Evolutionary conservation across 164 flowering plant species (phyloP), one percentile per base, ranked within the genome.

Genomic region (Santalum album): DNA sequence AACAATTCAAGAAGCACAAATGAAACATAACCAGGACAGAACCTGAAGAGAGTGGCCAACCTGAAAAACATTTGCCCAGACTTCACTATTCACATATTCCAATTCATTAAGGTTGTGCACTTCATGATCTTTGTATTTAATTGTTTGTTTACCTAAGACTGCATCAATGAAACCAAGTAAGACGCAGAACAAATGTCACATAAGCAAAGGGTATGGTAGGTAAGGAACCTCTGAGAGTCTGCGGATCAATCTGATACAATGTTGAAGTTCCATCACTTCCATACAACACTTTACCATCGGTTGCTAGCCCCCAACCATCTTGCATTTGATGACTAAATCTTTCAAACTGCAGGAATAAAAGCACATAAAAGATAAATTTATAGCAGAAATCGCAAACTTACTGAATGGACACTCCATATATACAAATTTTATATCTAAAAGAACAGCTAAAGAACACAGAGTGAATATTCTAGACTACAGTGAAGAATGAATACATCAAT

Each of bases 261-360:
- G 81, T 79, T 57, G 99, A 94, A 63, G 83, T 67, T 46, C 99
- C 99, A 79, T 94, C 99, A 74, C 84, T 90, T 66, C 99, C 99
- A 72, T 75, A 86, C 69, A 94, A 55, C 23, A 86, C 71, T 70
- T 84, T 70, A 40, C 99, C 99, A 78, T 94, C 95, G 48, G 99
- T 87, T 56, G 99, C 86, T 56, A 94, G 75, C 46, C 99, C 99
- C 99, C 99, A 94, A 43, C 99, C 99, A 78, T 94, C 99, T 46
- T 46, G 36, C 99, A 94, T 94, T 54, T 72, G 73, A 73, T 90
- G 85, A 45, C 70, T 80, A 54, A 94, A 94, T 57, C 49, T 62
- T 39, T 60, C 67, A 43, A 76, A 16, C 99, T 94, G 86, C 73
- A 71, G 61, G 25, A 12, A 39, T 36, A 51, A 20, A 55, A 62